Evolutionary conservation across 1,284 basidiomycete genomes (phyloP).

Genomic region (Cystobasidiaceae sp.): DNA sequence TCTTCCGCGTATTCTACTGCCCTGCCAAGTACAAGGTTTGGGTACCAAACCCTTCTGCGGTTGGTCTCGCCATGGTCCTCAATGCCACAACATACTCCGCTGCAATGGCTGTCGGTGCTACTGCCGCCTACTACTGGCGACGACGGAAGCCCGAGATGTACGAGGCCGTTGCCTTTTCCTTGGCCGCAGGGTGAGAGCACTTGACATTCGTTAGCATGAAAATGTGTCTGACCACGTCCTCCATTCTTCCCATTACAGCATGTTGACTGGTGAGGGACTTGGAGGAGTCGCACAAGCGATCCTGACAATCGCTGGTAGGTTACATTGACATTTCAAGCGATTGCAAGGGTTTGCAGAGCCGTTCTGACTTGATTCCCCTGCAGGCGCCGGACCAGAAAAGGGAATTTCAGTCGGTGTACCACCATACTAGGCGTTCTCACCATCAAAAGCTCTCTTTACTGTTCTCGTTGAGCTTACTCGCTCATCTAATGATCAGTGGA

Average conservation of each 20-base stretch:
- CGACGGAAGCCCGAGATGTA: slow-evolving; percentile 51
- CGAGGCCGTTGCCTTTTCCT: slow-evolving; percentile 61
- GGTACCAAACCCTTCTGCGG: slow-evolving; percentile 63
- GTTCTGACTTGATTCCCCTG: neutral
- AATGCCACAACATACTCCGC: slow-evolving; percentile 54
- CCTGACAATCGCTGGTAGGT: slow-evolving; percentile 42
- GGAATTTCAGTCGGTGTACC: too few species aligned
- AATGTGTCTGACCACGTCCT: neutral
- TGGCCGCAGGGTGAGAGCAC: slow-evolving; percentile 55
- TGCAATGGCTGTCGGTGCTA: slow-evolving; percentile 52
- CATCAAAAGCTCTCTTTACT: too few species aligned
- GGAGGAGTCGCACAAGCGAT: slow-evolving; percentile 62
- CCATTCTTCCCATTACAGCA: slow-evolving; percentile 28
- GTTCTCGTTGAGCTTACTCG: too few species aligned
- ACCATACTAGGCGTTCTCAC: too few species aligned
- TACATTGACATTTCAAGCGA: too few species aligned
- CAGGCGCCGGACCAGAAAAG: too few species aligned
- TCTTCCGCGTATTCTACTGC: slow-evolving; percentile 43
- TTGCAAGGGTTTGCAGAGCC: neutral
- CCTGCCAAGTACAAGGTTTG: slow-evolving; percentile 44
- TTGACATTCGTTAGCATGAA: neutral
- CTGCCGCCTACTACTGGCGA: slow-evolving; percentile 51
- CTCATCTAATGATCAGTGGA: too few species aligned
- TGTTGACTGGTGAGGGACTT: slow-evolving; percentile 64
- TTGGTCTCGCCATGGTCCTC: slow-evolving; percentile 57